phyloP scores from a whole-genome alignment of 108 stramenopile species.

The Asterionellopsis glacialis region DNA sequence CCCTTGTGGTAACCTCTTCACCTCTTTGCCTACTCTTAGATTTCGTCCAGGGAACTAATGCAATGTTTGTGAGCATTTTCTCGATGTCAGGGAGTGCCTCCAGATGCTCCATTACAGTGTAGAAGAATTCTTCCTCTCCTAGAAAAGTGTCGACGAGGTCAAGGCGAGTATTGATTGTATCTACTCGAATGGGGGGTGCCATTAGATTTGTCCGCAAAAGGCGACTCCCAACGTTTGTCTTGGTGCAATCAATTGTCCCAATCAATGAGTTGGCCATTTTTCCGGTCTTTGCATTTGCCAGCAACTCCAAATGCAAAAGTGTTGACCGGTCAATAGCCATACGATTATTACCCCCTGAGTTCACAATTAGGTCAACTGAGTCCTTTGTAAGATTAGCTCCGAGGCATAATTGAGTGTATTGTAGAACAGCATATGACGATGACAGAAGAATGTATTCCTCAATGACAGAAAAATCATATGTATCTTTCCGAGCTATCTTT shows the following conservation, averaged over 20 bases:
- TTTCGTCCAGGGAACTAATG: conserved; percentile 42
- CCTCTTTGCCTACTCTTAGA: conserved; percentile 14
- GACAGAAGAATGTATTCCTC: conserved; percentile 86
- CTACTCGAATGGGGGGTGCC: conserved; percentile 70
- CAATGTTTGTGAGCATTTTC: conserved; percentile 76
- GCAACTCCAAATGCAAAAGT: conserved; percentile 70
- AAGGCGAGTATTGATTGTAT: conserved; percentile 79
- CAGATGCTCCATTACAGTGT: conserved; percentile 75
- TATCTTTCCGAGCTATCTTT: conserved; percentile 57
- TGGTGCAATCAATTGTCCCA: conserved; percentile 78
- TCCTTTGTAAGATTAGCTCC: conserved; percentile 53
- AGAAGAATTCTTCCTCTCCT: conserved; percentile 79
- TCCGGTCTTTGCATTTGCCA: conserved; percentile 78
- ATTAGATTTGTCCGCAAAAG: conserved; percentile 79
- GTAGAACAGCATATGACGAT: conserved; percentile 71
- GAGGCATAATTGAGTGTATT: conserved; percentile 72
- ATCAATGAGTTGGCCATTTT: conserved; percentile 61
- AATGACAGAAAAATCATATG: conserved; percentile 64
- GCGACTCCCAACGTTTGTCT: conserved; percentile 79
- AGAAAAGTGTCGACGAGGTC: conserved; percentile 84
- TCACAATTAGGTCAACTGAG: conserved; percentile 50
- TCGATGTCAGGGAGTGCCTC: conserved; percentile 75
- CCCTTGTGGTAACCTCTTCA: conserved; percentile 38
- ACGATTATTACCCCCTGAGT: conserved; percentile 61
- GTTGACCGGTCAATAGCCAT: conserved; percentile 85